A percentile compares a stretch with the other conserved stretches of the same genome.
Evolutionary conservation across 768 basidiomycete genomes (phyloP).

Genomic region (Imleria badia): DNA sequence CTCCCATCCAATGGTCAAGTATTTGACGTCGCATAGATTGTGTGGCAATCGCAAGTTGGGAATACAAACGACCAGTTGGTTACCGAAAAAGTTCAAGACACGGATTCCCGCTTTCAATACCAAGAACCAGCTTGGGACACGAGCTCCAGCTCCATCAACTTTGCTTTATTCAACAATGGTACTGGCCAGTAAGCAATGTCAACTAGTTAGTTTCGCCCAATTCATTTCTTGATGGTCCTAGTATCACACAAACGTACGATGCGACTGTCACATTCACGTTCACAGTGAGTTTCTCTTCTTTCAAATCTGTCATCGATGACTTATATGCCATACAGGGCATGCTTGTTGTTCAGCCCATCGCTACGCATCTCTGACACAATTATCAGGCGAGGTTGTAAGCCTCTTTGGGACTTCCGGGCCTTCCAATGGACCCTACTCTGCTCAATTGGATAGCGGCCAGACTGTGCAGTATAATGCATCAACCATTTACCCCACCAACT

Average conservation of each 20-base stretch:
- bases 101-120: constrained; percentile 41
- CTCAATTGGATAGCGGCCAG: constrained; percentile 36
- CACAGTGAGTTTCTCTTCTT: constrained; percentile 29
- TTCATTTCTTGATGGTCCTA: constrained; percentile 14
- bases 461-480: constrained; percentile 21
- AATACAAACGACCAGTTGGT: constrained; percentile 10
- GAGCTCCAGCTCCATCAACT: constrained; percentile 29
- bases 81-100: constrained; percentile 32
- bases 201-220: background rate
- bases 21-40: constrained; percentile 17
- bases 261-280: constrained; percentile 42
- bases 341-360: background rate
- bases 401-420: constrained; percentile 45
- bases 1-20: background rate
- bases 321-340: constrained; percentile 21
- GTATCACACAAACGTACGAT: constrained; percentile 34
- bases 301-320: constrained; percentile 1
- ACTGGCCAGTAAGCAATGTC: constrained; percentile 39
- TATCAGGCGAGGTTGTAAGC: constrained; percentile 42
- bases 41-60: constrained; percentile 31
- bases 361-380: background rate
- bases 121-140: constrained; percentile 38
- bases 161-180: constrained; percentile 40
- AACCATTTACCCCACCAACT: constrained; percentile 17
- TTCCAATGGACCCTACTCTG: constrained; percentile 34